Evolutionary conservation across 2,329 filamentous ascomycete species (phyloP).

Genomic region (Thermoascus crustaceus): DNA sequence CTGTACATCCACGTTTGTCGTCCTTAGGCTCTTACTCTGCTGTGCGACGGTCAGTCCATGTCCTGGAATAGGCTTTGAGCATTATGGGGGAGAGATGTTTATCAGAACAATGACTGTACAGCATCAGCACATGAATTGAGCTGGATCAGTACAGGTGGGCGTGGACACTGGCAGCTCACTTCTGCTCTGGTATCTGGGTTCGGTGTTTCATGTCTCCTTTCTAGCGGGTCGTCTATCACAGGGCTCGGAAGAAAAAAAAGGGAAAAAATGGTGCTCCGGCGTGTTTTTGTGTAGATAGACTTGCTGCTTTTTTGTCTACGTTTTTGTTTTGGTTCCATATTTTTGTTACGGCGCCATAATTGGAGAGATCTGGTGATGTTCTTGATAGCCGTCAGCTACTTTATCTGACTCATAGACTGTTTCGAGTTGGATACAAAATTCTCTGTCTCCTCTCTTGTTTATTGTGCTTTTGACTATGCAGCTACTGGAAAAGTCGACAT

Average conservation of each 20-base stretch:
- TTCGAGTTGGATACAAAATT: background rate
- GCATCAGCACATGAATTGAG: background rate
- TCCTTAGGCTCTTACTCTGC: background rate
- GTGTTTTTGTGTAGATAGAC: background rate
- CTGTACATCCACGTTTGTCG: background rate
- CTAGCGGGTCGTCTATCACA: background rate
- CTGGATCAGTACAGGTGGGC: background rate
- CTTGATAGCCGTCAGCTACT: slow-evolving; percentile 1
- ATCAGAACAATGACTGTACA: background rate
- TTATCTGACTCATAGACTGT: background rate
- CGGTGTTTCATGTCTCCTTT: background rate
- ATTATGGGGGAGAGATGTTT: too few species aligned
- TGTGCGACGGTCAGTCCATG: background rate
- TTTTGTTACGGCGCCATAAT: background rate
- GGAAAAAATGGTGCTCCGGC: slow-evolving; percentile 1
- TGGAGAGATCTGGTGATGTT: background rate
- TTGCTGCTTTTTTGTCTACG: background rate
- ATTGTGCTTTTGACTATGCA: too few species aligned
- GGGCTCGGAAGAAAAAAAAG: slow-evolving; percentile 1
- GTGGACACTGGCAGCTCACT: background rate
- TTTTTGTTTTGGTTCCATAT: background rate
- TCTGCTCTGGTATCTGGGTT: background rate
- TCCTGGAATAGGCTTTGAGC: too few species aligned
- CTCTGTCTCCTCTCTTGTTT: background rate
- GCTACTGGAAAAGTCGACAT: too few species aligned